Conservation (phyloP, 805 yeast species). For the Groenewaldozyma tartarivorans region DNA sequence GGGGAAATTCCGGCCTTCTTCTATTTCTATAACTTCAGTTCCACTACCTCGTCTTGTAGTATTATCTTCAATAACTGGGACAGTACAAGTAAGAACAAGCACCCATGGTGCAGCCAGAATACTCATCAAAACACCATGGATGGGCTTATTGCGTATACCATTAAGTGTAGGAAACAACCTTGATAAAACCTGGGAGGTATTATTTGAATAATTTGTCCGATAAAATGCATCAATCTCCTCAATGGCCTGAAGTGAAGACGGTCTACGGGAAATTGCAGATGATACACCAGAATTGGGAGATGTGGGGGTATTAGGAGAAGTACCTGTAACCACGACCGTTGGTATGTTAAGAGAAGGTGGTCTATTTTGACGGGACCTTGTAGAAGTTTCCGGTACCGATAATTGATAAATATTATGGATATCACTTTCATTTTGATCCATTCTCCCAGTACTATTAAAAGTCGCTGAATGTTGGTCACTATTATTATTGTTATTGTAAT, state of each 20-base stretch:
- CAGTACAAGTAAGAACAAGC: constrained; percentile 22
- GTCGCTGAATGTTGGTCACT: not conserved
- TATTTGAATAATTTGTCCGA: not conserved
- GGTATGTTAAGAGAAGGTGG: not conserved
- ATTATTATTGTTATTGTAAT: no score
- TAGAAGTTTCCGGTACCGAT: not conserved
- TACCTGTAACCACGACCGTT: not conserved
- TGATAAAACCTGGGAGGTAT: constrained; percentile 3
- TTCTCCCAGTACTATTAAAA: not conserved
- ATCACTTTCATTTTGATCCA: not conserved
- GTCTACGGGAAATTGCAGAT: not conserved
- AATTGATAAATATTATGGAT: not conserved
- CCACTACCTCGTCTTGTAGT: not conserved
- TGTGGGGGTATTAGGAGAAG: not conserved
- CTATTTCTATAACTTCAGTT: not conserved
- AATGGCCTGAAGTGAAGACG: not conserved
- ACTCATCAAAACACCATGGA: constrained; percentile 18
- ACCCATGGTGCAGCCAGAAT: constrained; percentile 25
- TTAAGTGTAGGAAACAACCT: constrained; percentile 25
- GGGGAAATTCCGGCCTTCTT: not conserved
- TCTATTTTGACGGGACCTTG: no score
- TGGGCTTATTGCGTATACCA: constrained; percentile 19
- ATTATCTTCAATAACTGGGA: constrained; percentile 25
- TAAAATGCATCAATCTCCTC: not conserved
- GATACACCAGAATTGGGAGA: not conserved